phyloP scores from a whole-genome alignment of 2,329 filamentous ascomycete genomes.

The Canariomyces notabilis region DNA sequence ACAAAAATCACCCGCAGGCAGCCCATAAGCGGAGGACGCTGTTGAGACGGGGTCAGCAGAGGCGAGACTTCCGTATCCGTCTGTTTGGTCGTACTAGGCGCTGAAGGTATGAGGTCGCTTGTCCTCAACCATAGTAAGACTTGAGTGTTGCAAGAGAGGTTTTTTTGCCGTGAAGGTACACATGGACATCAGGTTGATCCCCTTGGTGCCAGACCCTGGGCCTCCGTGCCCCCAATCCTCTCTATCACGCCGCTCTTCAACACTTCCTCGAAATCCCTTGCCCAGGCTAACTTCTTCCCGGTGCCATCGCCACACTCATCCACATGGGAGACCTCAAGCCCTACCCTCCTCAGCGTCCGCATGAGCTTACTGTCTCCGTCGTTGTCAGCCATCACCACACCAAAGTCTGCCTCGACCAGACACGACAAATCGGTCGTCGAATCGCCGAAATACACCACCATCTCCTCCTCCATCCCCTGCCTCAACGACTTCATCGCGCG shows the following conservation, averaged over 20 bases:
- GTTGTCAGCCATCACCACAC: constrained; percentile 42
- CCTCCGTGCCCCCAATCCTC: not conserved
- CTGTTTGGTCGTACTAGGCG: too few species aligned
- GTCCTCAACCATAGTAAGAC: too few species aligned
- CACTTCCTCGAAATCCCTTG: constrained; percentile 41
- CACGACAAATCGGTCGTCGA: constrained; percentile 54
- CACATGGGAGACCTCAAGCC: constrained; percentile 36
- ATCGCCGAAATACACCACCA: constrained; percentile 53
- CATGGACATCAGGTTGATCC: too few species aligned
- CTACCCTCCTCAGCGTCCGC: constrained; percentile 34
- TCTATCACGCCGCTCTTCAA: constrained; percentile 24
- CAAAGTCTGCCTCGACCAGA: constrained; percentile 37
- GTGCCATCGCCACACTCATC: constrained; percentile 14
- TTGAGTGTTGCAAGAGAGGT: too few species aligned
- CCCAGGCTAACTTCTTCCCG: constrained; percentile 35
- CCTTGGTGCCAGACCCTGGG: too few species aligned
- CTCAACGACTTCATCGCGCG: constrained; percentile 16
- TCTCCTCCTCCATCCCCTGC: constrained; percentile 14
- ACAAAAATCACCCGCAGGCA: too few species aligned
- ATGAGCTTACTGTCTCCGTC: constrained; percentile 32
- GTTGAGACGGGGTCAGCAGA: too few species aligned
- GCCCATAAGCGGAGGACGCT: too few species aligned
- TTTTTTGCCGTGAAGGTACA: too few species aligned
- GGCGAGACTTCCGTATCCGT: too few species aligned
- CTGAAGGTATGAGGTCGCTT: too few species aligned